Conservation (phyloP, 352 stramenopile genomes). For the Globisporangium canariense region DNA sequence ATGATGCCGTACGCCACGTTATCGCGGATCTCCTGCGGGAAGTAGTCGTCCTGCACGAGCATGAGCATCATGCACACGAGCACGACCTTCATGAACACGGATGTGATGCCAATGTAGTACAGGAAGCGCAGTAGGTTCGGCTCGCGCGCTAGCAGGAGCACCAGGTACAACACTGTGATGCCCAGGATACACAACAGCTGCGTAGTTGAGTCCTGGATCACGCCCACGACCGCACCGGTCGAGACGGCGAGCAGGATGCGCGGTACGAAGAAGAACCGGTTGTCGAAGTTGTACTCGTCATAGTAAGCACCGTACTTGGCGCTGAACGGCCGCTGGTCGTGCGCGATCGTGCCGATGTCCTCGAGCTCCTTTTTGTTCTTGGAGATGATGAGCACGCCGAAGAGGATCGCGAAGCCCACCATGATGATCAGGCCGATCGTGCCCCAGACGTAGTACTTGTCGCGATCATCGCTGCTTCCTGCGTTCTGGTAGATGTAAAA, state of each 20-base stretch:
- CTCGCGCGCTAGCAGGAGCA: slow-evolving; percentile 63
- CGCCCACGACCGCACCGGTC: slow-evolving; percentile 71
- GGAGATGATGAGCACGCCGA: slow-evolving; percentile 65
- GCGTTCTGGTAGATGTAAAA: slow-evolving; percentile 64
- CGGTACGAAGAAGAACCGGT: slow-evolving; percentile 86
- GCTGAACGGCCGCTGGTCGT: slow-evolving; percentile 75
- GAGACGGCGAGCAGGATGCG: slow-evolving; percentile 65
- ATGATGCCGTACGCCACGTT: slow-evolving; percentile 87
- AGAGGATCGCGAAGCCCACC: slow-evolving; percentile 54
- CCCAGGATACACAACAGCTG: slow-evolving; percentile 76
- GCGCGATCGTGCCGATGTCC: slow-evolving; percentile 71
- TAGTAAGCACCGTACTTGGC: slow-evolving; percentile 86
- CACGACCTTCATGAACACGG: slow-evolving; percentile 80
- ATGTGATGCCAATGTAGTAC: slow-evolving; percentile 78
- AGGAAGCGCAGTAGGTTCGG: slow-evolving; percentile 79
- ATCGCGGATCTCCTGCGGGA: slow-evolving; percentile 75
- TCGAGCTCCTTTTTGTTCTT: slow-evolving; percentile 65
- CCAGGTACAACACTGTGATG: slow-evolving; percentile 66
- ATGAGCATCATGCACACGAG: slow-evolving; percentile 80
- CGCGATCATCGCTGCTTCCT: slow-evolving; percentile 20
- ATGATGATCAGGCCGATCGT: slow-evolving; percentile 43
- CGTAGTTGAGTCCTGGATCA: slow-evolving; percentile 59
- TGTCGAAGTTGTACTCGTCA: slow-evolving; percentile 89
- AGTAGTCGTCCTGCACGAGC: slow-evolving; percentile 73
- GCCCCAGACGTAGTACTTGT: slow-evolving; percentile 39